Evolutionary conservation across 306 rosid species (phyloP), one percentile per base, ranked within the genome.

Genomic region (Dryas octopetala): DNA sequence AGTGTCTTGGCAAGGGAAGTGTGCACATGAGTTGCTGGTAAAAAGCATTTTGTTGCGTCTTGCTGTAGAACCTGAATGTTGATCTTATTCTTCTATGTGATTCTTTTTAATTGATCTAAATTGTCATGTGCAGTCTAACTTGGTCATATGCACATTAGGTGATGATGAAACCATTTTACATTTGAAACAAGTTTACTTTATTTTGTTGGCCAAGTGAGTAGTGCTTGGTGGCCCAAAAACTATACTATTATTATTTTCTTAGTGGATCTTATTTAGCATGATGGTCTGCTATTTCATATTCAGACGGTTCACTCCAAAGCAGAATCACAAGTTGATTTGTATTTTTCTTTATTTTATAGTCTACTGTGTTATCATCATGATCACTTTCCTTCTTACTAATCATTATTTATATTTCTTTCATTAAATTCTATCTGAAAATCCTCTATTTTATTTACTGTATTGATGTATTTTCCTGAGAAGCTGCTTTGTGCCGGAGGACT

Each of bases 371-470:
- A 9, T 50, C 7, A 16, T 64, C 14, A 43, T 16, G 69, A 43
- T 8, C 41, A 26, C 14, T 16, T 41, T 38, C 10, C 14, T 46
- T 9, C 68, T 63, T 41, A 17, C 54, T 15, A 23, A 5, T 44
- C 50, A 28, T 50, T 66, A 11, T 10, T 40, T 65, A 1, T 67
- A 5, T 3, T 0, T 41, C 41, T 57, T 72, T 12, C 41, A 19
- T 48, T 16, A 4, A 13, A 1, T 23, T 8, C 44, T 32, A 13
- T 28, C 15, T 44, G 6, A 46, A 23, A 51, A 9, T 14, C 16
- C 57, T 65, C 71, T 47, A 7, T 67, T 67, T 67, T 47, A 48
- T 67, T 67, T 46, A 16, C 54, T 11, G 4, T 12, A 47, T 62
- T 48, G 51, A 17, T 12, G 23, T 17, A 16, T 38, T 48, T 15